Evolutionary conservation across 306 rosid genomes (phyloP).

Genomic region (Lagenaria siceraria): DNA sequence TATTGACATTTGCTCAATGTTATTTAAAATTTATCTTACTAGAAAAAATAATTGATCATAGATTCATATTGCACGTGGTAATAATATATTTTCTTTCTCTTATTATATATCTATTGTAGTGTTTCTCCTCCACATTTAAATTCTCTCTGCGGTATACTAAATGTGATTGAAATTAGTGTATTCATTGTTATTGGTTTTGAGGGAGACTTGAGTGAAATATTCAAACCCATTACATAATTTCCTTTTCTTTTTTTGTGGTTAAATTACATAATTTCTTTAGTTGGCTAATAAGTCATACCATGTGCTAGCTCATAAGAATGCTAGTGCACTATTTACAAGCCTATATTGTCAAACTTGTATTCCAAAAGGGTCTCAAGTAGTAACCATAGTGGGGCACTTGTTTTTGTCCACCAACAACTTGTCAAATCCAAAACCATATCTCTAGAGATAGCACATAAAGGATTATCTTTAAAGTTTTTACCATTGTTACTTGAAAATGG

Average conservation of each 20-base stretch:
- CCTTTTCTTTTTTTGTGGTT: too few relatives aligned
- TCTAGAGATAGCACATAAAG: not conserved
- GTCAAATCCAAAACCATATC: not conserved
- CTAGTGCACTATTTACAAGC: not conserved
- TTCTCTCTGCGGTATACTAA: not conserved
- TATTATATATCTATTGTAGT: too few relatives aligned
- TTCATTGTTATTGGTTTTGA: not conserved
- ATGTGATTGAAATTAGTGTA: not conserved
- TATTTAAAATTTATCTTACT: not conserved
- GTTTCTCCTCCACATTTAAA: not conserved
- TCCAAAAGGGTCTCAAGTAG: not conserved
- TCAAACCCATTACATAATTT: not conserved
- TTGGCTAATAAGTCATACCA: not conserved
- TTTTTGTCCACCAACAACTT: not conserved
- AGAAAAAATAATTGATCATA: not conserved
- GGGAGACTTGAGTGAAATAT: not conserved
- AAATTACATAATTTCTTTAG: not conserved
- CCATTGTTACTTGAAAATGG: not conserved
- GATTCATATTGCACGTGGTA: not conserved
- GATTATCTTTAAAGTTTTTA: not conserved
- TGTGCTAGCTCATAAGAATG: not conserved
- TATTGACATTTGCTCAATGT: not conserved
- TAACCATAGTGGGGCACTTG: not conserved
- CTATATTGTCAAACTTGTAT: not conserved
- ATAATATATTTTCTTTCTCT: not conserved